These are phyloP conservation scores for Globisporangium ultimum DNA, from an alignment of 352 stramenopile genomes.

Conservation along the genomic window DNA sequence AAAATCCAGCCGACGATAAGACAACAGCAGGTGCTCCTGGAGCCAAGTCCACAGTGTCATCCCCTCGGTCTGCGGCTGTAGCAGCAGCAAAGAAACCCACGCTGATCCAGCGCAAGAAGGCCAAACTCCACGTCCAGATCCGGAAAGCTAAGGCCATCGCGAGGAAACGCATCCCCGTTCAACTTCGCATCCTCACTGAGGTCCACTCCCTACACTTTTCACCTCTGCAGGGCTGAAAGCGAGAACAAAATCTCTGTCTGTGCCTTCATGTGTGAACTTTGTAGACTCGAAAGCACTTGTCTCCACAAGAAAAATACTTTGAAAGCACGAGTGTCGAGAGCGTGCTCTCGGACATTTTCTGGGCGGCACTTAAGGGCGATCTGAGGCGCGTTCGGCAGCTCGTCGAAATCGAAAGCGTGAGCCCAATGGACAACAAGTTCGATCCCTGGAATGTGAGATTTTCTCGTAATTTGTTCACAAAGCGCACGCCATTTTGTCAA, in stretches of 20 bases:
- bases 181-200: slow-evolving; percentile 64
- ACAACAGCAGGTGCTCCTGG: neutral
- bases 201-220: slow-evolving; percentile 7
- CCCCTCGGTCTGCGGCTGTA: neutral
- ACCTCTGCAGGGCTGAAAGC: neutral
- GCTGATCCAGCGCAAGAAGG: slow-evolving; percentile 52
- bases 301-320: slow-evolving; percentile 70
- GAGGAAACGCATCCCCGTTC: slow-evolving; percentile 56
- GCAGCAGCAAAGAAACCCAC: slow-evolving; percentile 19
- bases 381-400: slow-evolving; percentile 49
- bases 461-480: neutral
- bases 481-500: neutral
- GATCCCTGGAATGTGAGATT: slow-evolving; percentile 64
- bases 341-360: slow-evolving; percentile 67
- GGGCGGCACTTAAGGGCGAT: slow-evolving; percentile 63
- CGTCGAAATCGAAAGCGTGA: slow-evolving; percentile 54
- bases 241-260: neutral
- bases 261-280: neutral
- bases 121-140: slow-evolving; percentile 54
- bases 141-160: slow-evolving; percentile 46
- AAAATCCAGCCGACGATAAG: neutral
- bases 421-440: slow-evolving; percentile 33
- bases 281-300: slow-evolving; percentile 39
- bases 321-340: slow-evolving; percentile 40
- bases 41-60: neutral